Percentiles rank a stretch among this genome's conserved stretches.
Evolutionary conservation across 352 stramenopile species (phyloP).

Genomic region (Pythium phragmitis): DNA sequence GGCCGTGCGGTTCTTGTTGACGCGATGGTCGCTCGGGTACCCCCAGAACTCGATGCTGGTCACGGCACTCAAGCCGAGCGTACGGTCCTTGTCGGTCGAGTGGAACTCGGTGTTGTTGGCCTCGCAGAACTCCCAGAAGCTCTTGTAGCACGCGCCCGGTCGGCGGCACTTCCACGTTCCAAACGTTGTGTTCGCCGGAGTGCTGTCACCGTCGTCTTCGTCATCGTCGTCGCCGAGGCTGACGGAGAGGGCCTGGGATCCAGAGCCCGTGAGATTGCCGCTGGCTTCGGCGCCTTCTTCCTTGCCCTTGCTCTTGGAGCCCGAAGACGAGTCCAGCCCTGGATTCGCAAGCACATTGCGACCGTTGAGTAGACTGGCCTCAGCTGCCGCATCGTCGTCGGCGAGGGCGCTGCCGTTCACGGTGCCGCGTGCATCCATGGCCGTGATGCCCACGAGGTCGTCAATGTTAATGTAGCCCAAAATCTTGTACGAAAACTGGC

Average conservation of each 20-base stretch:
- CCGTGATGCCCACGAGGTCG: constrained; percentile 77
- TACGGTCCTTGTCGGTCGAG: constrained; percentile 30
- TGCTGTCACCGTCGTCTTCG: constrained; percentile 3
- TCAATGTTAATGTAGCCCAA: constrained; percentile 74
- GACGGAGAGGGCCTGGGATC: too few relatives aligned
- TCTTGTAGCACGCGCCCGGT: constrained; percentile 30
- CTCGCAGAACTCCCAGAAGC: constrained; percentile 55
- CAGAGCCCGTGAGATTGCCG: too few relatives aligned
- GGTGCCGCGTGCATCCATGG: constrained; percentile 23
- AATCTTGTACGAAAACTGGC: constrained; percentile 74
- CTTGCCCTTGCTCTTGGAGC: background rate
- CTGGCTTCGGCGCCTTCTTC: constrained; percentile 10
- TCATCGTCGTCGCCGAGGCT: background rate
- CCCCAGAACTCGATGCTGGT: constrained; percentile 48
- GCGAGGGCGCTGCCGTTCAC: background rate
- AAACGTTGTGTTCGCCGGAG: constrained; percentile 23
- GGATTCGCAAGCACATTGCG: background rate
- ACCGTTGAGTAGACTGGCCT: background rate
- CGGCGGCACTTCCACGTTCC: constrained; percentile 24
- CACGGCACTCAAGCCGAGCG: constrained; percentile 50
- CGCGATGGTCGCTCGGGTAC: constrained; percentile 38
- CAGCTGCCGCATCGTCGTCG: background rate
- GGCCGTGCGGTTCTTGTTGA: constrained; percentile 43
- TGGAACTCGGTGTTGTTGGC: constrained; percentile 44
- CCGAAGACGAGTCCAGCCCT: background rate